Evolutionary conservation across 371 early-diverging fungal species (phyloP), one percentile per base, ranked within the genome.

Genomic region (Blastocladiella emersonii): DNA sequence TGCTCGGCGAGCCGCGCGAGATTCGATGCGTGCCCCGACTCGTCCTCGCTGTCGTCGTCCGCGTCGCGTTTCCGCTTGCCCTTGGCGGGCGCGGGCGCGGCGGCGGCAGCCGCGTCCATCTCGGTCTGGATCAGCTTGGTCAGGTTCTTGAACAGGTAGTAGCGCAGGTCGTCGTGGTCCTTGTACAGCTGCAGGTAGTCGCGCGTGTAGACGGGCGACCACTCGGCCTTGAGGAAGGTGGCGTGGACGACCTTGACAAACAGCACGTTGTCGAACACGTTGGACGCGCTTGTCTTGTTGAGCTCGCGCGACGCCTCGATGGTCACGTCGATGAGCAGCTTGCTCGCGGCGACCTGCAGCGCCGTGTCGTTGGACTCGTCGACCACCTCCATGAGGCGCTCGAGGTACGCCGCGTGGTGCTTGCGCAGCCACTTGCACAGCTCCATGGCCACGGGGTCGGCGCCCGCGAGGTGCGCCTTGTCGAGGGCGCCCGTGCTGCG

Each of bases 81-180:
- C 27, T 13, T 25, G 27, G 30, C 10, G 30, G 15, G 15, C 10
- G 37, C 44, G 25, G 48, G 48, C 1, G 48, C 25, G 23, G 48
- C 48, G 0, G 34, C 8, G 7, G 57, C 23, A 0, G 32, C 21
- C 15, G 10, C 36, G 2, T 36, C 32, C 36, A 59, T 8, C 19
- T 43, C 15, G 5, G 8, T 25, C 19, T 53, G 61, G 57, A 70
- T 45, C 39, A 71, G 65, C 72, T 78, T 78, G 72, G 82, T 78
- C 13, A 87, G 66, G 67, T 84, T 72, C 67, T 87, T 85, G 70
- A 82, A 81, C 66, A 91, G 88, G 70, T 87, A 86, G 65, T 81
- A 81, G 67, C 90, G 80, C 51, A 92, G 70, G 67, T 94, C 95
- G 65, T 88, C 90, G 55, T 87, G 85, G 49, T 85, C 84, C 6